These are phyloP conservation scores for Sporothrix brasiliensis DNA, from an alignment of 2,329 filamentous ascomycete genomes.

Conservation along the genomic window DNA sequence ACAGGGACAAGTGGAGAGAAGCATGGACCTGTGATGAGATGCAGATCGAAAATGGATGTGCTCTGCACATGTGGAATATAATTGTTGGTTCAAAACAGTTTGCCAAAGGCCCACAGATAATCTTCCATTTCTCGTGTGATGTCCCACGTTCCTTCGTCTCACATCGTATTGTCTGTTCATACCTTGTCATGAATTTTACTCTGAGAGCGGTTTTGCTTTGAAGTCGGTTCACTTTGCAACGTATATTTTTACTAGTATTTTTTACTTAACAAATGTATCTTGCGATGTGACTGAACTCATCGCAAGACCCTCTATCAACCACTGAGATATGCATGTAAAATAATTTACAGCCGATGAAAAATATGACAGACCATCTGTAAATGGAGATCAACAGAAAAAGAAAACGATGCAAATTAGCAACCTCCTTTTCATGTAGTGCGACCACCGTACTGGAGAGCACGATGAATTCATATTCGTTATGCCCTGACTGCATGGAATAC, in stretches of 20 bases:
- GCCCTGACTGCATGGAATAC: slow-evolving; percentile 6
- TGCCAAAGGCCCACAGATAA: slow-evolving; percentile 8
- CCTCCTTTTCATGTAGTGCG: neutral
- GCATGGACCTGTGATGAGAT: slow-evolving; percentile 2
- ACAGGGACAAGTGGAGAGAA: slow-evolving; percentile 14
- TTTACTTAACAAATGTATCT: too few relatives aligned
- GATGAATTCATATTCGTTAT: slow-evolving; percentile 11
- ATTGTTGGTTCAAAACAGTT: neutral
- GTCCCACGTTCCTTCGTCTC: slow-evolving; percentile 6
- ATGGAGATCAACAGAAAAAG: neutral
- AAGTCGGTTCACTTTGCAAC: neutral
- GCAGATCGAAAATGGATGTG: neutral
- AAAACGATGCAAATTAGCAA: too few relatives aligned
- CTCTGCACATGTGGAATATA: neutral
- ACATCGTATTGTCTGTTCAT: slow-evolving; percentile 4
- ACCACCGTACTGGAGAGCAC: neutral
- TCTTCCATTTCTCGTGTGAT: neutral
- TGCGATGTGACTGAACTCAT: neutral
- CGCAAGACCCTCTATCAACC: neutral
- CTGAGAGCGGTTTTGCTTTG: neutral
- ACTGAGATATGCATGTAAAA: neutral
- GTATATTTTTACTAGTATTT: too few relatives aligned
- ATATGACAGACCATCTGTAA: neutral
- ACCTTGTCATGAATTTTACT: neutral
- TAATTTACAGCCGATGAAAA: neutral